Conservation (phyloP, 768 basidiomycete species). For the Myochromella boudieri region DNA sequence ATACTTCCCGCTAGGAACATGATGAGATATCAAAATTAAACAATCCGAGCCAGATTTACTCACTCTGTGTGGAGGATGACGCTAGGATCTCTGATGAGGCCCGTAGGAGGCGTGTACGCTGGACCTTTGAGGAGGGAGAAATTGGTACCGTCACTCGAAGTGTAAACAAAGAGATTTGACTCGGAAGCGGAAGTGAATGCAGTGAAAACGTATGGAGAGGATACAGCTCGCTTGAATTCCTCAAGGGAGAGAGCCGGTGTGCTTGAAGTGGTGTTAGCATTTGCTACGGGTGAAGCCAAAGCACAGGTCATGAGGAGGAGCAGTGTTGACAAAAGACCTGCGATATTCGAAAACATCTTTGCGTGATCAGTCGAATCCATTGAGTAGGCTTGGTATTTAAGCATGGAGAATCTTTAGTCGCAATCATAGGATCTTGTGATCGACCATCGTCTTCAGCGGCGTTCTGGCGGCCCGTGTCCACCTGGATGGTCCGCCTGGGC, state of each 20-base stretch:
- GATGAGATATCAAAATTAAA: not conserved
- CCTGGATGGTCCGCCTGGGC: not conserved
- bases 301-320: not conserved
- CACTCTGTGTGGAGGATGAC: slow-evolving; percentile 35
- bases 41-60: slow-evolving; percentile 7
- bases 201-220: slow-evolving; percentile 32
- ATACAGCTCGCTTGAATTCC: slow-evolving; percentile 28
- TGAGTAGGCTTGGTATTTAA: not conserved
- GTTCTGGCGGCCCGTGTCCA: slow-evolving; percentile 8
- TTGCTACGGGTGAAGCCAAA: slow-evolving; percentile 4
- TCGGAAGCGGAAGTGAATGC: slow-evolving; percentile 34
- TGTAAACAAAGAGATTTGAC: slow-evolving; percentile 34
- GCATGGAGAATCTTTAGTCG: not conserved
- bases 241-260: slow-evolving; percentile 26
- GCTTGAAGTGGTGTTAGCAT: slow-evolving; percentile 19
- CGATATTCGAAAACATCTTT: slow-evolving; percentile 1
- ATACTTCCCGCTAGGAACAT: slow-evolving; percentile 27
- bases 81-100: slow-evolving; percentile 35
- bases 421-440: slow-evolving; percentile 9
- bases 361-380: not conserved
- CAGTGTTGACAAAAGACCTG: slow-evolving; percentile 1
- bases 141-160: slow-evolving; percentile 30
- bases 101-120: slow-evolving; percentile 32
- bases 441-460: not conserved
- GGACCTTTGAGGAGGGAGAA: slow-evolving; percentile 32